Conservation (phyloP, 208 protist genomes). For the Leishmania gerbilli region DNA sequence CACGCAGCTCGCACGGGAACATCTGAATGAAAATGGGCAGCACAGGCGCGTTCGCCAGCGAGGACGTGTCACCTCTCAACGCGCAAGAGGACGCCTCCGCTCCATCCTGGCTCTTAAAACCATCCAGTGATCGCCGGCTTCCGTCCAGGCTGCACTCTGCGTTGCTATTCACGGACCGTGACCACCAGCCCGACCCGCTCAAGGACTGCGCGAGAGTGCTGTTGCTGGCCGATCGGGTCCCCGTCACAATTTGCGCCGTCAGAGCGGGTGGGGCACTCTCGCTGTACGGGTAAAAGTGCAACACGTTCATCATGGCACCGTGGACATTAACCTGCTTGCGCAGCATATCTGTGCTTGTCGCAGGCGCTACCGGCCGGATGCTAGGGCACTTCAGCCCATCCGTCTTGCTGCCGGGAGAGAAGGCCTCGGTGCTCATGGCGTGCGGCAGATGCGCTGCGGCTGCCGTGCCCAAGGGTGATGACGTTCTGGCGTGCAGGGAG, state of each 20-base stretch:
- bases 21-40: slow-evolving; percentile 79
- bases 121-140: slow-evolving; percentile 24
- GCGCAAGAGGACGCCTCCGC: neutral
- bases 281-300: slow-evolving; percentile 45
- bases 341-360: slow-evolving; percentile 22
- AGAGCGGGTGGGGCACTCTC: slow-evolving; percentile 29
- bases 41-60: slow-evolving; percentile 16
- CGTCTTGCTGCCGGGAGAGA: neutral
- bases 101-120: slow-evolving; percentile 13
- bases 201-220: slow-evolving; percentile 24
- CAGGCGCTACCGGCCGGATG: slow-evolving; percentile 1
- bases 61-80: slow-evolving; percentile 3
- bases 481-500: neutral
- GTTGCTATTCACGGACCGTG: slow-evolving; percentile 14
- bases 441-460: neutral
- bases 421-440: neutral
- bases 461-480: neutral
- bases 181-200: slow-evolving; percentile 21
- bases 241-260: slow-evolving; percentile 39
- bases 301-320: slow-evolving; percentile 32
- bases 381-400: neutral
- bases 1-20: slow-evolving; percentile 78
- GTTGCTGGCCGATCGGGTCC: slow-evolving; percentile 18
- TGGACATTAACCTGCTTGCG: slow-evolving; percentile 52
- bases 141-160: neutral